Percentiles rank a stretch among this genome's conserved stretches.
phyloP scores from a whole-genome alignment of 148 eudicot species.

The Diospyros lotus region DNA sequence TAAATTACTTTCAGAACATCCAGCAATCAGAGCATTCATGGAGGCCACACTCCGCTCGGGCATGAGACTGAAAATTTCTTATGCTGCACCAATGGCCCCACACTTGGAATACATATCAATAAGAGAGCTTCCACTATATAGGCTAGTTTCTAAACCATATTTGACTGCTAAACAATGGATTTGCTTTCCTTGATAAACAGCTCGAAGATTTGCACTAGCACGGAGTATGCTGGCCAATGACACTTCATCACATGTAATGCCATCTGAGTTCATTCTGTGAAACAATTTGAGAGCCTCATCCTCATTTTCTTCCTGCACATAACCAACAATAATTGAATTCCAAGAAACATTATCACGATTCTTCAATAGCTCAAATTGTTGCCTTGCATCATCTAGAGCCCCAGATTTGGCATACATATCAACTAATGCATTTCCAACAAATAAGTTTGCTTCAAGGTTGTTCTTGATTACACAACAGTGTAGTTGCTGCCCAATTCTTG shows the following conservation, averaged over 20 bases:
- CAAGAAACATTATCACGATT: constrained; percentile 80
- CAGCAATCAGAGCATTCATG: constrained; percentile 71
- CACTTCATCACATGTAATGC: constrained; percentile 70
- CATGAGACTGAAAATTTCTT: constrained; percentile 55
- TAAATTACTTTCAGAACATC: constrained; percentile 49
- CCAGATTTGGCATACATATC: constrained; percentile 92
- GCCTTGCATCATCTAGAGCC: constrained; percentile 52
- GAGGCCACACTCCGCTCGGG: constrained; percentile 58
- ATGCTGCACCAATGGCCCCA: constrained; percentile 46
- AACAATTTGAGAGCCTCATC: constrained; percentile 68
- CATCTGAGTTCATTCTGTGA: constrained; percentile 54
- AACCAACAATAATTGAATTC: constrained; percentile 91
- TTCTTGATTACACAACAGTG: constrained; percentile 70
- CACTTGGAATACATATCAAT: constrained; percentile 95
- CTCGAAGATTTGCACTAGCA: constrained; percentile 63
- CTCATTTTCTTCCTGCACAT: constrained; percentile 70
- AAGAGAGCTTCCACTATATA: constrained; percentile 82
- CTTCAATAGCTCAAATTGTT: constrained; percentile 47
- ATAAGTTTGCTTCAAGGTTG: constrained; percentile 52
- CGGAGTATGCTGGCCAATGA: constrained; percentile 76
- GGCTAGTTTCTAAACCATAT: constrained; percentile 61
- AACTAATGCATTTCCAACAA: constrained; percentile 74
- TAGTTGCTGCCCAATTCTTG: constrained; percentile 59
- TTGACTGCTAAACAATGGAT: constrained; percentile 66
- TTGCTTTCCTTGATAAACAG: constrained; percentile 47